Base-by-base conservation (phyloP, 2,329 filamentous ascomycete genomes). In the Dothistroma pini region DNA sequence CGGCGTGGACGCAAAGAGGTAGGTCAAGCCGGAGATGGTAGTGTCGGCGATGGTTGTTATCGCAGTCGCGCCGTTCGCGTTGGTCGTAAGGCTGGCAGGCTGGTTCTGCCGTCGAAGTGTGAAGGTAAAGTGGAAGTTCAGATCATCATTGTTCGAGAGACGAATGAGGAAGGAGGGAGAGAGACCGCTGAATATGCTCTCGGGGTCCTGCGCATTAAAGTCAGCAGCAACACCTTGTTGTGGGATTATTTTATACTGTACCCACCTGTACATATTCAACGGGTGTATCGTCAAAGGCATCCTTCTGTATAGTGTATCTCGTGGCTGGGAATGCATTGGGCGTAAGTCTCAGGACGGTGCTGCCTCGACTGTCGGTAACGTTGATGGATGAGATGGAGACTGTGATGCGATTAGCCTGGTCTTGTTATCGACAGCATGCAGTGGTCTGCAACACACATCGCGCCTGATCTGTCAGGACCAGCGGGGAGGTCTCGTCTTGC, bases 41-140 rank as follows among this genome's bases (percentile, higher is more conserved):
- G 92, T 95, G 70, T 97, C 92, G 53, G 81, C 73, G 5, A 79
- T 69, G 57, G 79, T 77, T 11, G 79, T 74, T 4, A 69, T 60
- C 14, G 66, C 54, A 11, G 61, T 63, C 11, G 61, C 57, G 14
- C 56, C 61, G 44, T 54, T 68, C 19, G 54, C 55, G 2, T 50
- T 54, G 12, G 59, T 53, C 12, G 59, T 58, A 14, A 61, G 58
- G 19, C 58, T 58, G 78, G 68, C 79, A 76, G 59, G 75, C 78
- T 58, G 76, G 70, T 52, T 74, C 68, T 41, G 77, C 76, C 70
- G 84, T 65, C 84, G 79, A 66, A 96, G 82, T 66, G 95, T 83
- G 74, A 97, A 97, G 44, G 90, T 95, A 75, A 97, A 99, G 70
- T 88, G 91, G 78, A 99, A 96, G 67, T 86, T 86, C 58, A 99